A percentile compares a stretch with the other conserved stretches of the same genome.
phyloP scores from a whole-genome alignment of 306 rosid genomes.

The Medicago ruthenica region DNA sequence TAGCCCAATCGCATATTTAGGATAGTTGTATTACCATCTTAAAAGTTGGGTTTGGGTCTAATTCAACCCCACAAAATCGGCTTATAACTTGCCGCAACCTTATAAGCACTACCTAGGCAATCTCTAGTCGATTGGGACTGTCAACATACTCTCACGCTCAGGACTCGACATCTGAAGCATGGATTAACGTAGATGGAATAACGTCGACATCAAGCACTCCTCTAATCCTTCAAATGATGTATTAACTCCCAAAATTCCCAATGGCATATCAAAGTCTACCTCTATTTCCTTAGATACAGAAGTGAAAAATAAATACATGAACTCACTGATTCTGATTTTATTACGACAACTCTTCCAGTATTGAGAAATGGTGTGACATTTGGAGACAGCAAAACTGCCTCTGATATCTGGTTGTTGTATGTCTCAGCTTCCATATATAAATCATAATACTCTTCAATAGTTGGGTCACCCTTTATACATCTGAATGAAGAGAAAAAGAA shows the following conservation, averaged over 20 bases:
- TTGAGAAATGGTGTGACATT: conserved; percentile 57
- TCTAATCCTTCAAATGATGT: conserved; percentile 14
- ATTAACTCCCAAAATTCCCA: conserved; percentile 22
- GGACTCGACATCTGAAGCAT: background rate
- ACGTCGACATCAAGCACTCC: background rate
- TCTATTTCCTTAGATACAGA: conserved; percentile 14
- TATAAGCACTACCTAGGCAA: background rate
- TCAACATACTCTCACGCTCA: background rate
- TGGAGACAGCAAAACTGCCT: conserved; percentile 73
- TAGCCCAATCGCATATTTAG: background rate
- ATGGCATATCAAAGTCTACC: background rate
- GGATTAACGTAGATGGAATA: conserved; percentile 9
- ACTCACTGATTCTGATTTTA: conserved; percentile 84
- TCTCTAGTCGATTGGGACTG: background rate
- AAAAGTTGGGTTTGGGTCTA: background rate
- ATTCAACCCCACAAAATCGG: background rate
- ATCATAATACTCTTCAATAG: conserved; percentile 91
- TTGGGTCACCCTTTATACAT: conserved; percentile 89
- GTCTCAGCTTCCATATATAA: conserved; percentile 65
- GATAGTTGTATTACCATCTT: conserved; percentile 1
- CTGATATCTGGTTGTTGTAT: conserved; percentile 56
- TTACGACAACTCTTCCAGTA: conserved; percentile 82
- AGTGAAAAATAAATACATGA: conserved; percentile 10
- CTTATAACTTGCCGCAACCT: background rate
- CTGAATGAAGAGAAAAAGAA: conserved; percentile 56